These are phyloP conservation scores for Erodium trifolium DNA, from an alignment of 441 rosid species.

Conservation along the genomic window DNA sequence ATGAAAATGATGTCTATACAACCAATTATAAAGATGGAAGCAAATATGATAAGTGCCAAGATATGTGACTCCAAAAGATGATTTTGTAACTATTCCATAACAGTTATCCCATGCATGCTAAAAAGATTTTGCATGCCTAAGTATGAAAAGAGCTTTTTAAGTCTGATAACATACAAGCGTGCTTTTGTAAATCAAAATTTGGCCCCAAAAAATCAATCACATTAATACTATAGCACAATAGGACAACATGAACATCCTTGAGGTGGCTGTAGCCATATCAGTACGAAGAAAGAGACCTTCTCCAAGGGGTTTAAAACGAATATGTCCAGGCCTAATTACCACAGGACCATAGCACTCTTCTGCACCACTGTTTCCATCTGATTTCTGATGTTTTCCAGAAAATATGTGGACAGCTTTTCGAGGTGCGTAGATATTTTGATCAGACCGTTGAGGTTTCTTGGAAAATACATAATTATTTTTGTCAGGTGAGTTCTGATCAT, in stretches of 20 bases:
- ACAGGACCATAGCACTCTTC: constrained; percentile 59
- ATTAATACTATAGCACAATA: not conserved
- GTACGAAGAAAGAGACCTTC: constrained; percentile 34
- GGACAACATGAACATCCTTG: not conserved
- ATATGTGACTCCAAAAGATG: too few species aligned
- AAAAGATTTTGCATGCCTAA: too few species aligned
- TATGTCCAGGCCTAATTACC: constrained; percentile 84
- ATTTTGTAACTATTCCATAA: too few species aligned
- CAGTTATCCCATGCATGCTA: too few species aligned
- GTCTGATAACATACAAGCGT: too few species aligned
- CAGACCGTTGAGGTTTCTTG: constrained; percentile 23
- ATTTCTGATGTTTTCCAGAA: constrained; percentile 20
- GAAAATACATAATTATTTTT: constrained; percentile 22
- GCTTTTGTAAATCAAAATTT: too few species aligned
- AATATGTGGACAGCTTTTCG: constrained; percentile 14
- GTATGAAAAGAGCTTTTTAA: too few species aligned
- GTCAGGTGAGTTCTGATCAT: constrained; percentile 30
- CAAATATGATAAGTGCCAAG: too few species aligned
- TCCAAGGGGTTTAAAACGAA: constrained; percentile 61
- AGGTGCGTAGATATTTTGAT: constrained; percentile 11
- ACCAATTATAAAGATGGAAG: too few species aligned
- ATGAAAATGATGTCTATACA: too few species aligned
- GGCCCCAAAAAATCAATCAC: too few species aligned
- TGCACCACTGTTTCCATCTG: constrained; percentile 29
- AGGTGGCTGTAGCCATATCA: not conserved